Percentiles rank a stretch among this genome's conserved stretches.
These are phyloP conservation scores for Colletotrichum sp. DNA, from an alignment of 2,329 filamentous ascomycete genomes.

Conservation along the genomic window DNA sequence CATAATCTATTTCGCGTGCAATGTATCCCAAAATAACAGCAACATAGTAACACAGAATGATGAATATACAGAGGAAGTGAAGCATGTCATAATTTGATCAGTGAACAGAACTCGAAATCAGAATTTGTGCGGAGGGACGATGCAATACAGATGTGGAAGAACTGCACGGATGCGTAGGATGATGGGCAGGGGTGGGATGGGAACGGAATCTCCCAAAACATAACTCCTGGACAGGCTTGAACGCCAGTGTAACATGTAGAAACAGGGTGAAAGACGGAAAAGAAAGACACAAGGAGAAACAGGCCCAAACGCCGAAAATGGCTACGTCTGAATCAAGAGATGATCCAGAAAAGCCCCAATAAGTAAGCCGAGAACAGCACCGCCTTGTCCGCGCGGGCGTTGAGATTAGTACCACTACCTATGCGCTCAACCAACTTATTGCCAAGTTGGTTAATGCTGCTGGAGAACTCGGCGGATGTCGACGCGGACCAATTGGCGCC, in stretches of 20 bases:
- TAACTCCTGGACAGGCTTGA: neutral
- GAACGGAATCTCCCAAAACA: neutral
- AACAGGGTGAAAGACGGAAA: neutral
- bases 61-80: accelerated
- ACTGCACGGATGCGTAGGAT: neutral
- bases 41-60: neutral
- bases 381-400: neutral
- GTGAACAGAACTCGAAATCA: neutral
- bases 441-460: constrained; percentile 55
- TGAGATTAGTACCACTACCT: constrained; percentile 13
- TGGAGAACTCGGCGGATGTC: constrained; percentile 54
- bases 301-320: neutral
- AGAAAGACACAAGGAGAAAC: neutral
- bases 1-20: neutral
- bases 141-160: neutral
- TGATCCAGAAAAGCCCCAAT: neutral
- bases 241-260: neutral
- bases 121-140: neutral
- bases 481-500: constrained; percentile 61
- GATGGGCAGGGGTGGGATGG: accelerated
- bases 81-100: neutral
- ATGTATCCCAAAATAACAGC: neutral
- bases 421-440: constrained; percentile 53
- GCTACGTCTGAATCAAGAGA: neutral
- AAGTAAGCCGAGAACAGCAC: neutral